Evolutionary conservation across 345 rosid genomes (phyloP), one percentile per base, ranked within the genome.

Genomic region (Firmiana major): DNA sequence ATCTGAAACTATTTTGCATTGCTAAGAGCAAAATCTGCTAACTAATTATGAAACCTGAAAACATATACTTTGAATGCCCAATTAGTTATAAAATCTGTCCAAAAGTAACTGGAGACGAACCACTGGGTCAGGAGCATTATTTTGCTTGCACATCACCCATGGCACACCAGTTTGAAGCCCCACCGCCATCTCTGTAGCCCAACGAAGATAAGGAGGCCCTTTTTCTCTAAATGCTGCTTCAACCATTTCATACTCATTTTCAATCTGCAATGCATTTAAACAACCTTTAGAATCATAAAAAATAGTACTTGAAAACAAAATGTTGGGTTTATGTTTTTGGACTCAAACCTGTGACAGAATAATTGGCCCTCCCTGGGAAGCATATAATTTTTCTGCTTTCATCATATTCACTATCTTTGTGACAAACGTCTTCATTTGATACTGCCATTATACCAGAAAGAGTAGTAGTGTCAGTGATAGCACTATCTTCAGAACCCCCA

Each of bases 301-400:
- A 0, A 62, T 51, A 19, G 43, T 5, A 58, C 38, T 26, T 43
- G 1, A 66, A 42, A 66, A 28, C 31, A 51, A 17, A 63, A 31
- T 31, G 24, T 10, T 15, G 69, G 40, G 1, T 34, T 34, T 36
- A 6, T 17, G 5, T 11, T 42, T 4, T 17, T 13, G 77, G 60
- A 21, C 12, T 76, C 42, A 57, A 71, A 90, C 94, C 96, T 94
- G 97, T 16, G 97, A 92, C 59, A 92, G 81, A 80, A 94, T 91
- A 64, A 91, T 92, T 11, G 98, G 97, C 9, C 98, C 97, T 78
- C 98, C 96, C 79, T 94, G 98, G 0, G 97, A 92, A 81, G 94
- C 97, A 79, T 77, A 92, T 63, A 92, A 72, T 45, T 79, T 83
- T 53, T 91, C 89, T 1, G 89, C 75, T 72, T 90, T 87, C 98